Evolutionary conservation across 257 asterid species (phyloP).

Genomic region (Datura wrightii): DNA sequence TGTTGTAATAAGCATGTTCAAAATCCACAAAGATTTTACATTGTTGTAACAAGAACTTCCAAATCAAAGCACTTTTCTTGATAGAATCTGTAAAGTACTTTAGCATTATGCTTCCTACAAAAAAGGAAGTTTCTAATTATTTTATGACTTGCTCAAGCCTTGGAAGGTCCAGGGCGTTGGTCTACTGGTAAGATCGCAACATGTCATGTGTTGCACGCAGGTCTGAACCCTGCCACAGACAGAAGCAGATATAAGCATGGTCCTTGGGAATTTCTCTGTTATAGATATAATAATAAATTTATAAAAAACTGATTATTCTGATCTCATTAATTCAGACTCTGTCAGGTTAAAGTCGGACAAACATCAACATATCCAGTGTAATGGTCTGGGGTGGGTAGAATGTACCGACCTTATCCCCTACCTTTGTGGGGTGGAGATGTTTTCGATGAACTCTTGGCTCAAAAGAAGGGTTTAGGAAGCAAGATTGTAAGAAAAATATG

Average conservation of each 20-base stretch:
- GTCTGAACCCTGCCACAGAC: background rate
- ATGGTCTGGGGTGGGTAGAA: too few species aligned
- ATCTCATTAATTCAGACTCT: background rate
- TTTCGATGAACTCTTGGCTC: too few species aligned
- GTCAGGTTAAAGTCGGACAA: background rate
- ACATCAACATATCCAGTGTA: too few species aligned
- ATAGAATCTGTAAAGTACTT: background rate
- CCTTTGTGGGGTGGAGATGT: too few species aligned
- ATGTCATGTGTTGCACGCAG: background rate
- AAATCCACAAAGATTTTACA: background rate
- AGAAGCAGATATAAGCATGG: background rate
- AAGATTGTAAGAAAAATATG: too few species aligned
- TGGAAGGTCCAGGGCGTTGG: background rate
- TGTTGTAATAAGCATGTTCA: background rate
- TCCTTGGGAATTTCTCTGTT: background rate
- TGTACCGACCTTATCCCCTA: too few species aligned
- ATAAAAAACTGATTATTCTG: constrained; percentile 25
- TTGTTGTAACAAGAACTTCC: constrained; percentile 8
- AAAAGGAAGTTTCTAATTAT: background rate
- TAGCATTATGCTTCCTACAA: background rate
- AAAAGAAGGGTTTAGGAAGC: too few species aligned
- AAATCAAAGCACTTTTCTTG: background rate
- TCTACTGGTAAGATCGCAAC: background rate
- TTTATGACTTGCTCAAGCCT: too few species aligned
- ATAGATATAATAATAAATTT: background rate